Conservation (phyloP, 2,329 filamentous ascomycete species). For the Colletotrichum filicis region DNA sequence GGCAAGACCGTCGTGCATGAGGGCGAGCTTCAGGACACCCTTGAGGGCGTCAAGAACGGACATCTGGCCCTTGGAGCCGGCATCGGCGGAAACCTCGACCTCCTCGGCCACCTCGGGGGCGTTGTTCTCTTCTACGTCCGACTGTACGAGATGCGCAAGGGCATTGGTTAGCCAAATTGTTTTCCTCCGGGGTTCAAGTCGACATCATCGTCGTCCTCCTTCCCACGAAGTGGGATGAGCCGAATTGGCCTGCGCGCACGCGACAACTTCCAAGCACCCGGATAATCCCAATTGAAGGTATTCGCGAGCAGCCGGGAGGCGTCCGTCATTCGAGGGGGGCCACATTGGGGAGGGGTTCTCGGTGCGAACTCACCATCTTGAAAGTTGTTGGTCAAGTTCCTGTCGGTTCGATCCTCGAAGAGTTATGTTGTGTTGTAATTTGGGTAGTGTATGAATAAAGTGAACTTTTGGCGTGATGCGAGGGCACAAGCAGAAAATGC, state of each 20-base stretch:
- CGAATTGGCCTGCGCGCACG: background rate
- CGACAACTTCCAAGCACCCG: background rate
- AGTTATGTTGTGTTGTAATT: conserved; percentile 54
- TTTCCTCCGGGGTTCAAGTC: background rate
- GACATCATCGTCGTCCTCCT: background rate
- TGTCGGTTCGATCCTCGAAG: conserved; percentile 77
- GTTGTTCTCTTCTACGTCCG: conserved; percentile 99
- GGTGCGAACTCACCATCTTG: conserved; percentile 68
- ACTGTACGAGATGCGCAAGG: conserved; percentile 63
- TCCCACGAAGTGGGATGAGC: background rate
- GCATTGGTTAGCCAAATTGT: conserved; percentile 35
- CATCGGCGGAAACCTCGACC: conserved; percentile 96
- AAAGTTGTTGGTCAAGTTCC: conserved; percentile 56
- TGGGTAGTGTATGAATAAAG: conserved; percentile 46
- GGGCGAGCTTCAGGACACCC: conserved; percentile 97
- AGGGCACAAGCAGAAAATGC: conserved; percentile 16
- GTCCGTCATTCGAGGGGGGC: background rate
- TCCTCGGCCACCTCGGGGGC: conserved; percentile 85
- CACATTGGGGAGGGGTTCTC: background rate
- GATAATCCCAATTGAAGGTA: background rate
- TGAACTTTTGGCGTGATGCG: conserved; percentile 37
- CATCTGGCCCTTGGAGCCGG: conserved; percentile 91
- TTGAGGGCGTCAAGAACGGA: conserved; percentile 98
- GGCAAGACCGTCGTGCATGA: conserved; percentile 99
- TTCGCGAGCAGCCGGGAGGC: background rate